These are phyloP conservation scores for Stereocaulon alpinum DNA, from an alignment of 495 filamentous ascomycete genomes.

Conservation along the genomic window DNA sequence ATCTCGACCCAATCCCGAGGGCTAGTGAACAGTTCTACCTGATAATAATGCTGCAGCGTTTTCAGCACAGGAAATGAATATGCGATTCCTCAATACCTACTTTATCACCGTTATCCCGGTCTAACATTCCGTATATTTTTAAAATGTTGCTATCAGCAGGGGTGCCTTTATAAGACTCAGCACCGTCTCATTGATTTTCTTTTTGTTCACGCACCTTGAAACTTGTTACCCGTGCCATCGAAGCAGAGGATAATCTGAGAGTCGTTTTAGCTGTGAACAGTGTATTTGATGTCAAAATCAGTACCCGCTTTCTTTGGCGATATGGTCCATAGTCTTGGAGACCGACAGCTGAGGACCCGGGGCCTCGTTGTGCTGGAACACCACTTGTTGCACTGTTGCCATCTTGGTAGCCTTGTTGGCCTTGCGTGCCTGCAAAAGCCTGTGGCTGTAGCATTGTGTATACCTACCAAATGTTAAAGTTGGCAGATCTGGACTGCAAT, in stretches of 20 bases:
- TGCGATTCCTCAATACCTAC: neutral
- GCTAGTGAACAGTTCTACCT: slow-evolving; percentile 22
- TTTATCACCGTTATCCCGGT: slow-evolving; percentile 40
- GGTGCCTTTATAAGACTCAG: slow-evolving; percentile 46
- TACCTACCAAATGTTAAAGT: neutral
- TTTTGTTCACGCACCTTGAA: slow-evolving; percentile 41
- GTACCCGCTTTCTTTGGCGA: slow-evolving; percentile 17
- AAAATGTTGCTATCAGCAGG: slow-evolving; percentile 80
- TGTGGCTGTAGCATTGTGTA: neutral
- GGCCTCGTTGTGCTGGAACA: neutral
- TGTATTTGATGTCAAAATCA: neutral
- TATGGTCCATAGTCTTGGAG: slow-evolving; percentile 6
- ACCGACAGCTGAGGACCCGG: neutral
- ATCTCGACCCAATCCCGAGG: slow-evolving; percentile 21
- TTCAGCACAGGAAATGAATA: neutral
- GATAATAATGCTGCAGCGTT: slow-evolving; percentile 48
- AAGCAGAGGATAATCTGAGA: slow-evolving; percentile 69
- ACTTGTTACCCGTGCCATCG: slow-evolving; percentile 85
- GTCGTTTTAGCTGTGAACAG: slow-evolving; percentile 22
- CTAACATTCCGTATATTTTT: slow-evolving; percentile 65
- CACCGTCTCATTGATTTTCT: neutral
- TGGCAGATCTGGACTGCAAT: no score
- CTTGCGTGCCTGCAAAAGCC: neutral
- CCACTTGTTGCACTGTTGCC: neutral
- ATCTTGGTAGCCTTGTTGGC: neutral